Conservation (phyloP, 2,329 filamentous ascomycete species). For the Aspergillus brunneoviolaceus region DNA sequence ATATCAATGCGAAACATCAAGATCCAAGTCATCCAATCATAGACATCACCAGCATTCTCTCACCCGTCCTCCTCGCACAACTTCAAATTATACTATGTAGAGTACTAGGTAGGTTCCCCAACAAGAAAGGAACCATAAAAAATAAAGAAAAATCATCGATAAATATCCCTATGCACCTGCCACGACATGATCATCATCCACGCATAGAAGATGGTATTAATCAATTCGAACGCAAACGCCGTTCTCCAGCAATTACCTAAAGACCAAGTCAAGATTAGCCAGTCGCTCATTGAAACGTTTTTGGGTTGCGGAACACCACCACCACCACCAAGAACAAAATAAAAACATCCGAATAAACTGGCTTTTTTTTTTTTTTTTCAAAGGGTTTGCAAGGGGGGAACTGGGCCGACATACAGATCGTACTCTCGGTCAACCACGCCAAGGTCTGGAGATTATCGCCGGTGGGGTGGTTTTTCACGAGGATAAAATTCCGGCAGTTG, state of each 20-base stretch:
- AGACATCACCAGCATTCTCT: background rate
- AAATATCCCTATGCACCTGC: conserved; percentile 49
- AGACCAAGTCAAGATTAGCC: conserved; percentile 14
- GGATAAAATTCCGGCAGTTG: conserved; percentile 59
- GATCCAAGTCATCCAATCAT: background rate
- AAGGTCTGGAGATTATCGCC: conserved; percentile 57
- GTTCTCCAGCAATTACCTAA: conserved; percentile 62
- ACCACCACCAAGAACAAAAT: background rate
- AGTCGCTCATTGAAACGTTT: background rate
- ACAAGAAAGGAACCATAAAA: too few relatives aligned
- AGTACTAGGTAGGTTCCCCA: too few relatives aligned
- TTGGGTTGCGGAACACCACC: background rate
- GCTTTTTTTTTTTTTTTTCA: too few relatives aligned
- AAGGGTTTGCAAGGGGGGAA: background rate
- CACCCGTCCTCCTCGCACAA: background rate
- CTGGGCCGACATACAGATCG: conserved; percentile 54
- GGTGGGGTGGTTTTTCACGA: conserved; percentile 40
- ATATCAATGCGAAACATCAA: background rate
- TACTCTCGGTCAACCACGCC: conserved; percentile 62
- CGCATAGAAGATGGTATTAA: conserved; percentile 62
- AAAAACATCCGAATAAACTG: background rate
- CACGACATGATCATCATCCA: conserved; percentile 66
- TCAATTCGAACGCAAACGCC: conserved; percentile 63
- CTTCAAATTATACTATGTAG: too few relatives aligned
- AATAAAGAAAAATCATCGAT: conserved; percentile 11